A percentile compares a stretch with the other conserved stretches of the same genome.
phyloP scores from a whole-genome alignment of 192 early-diverging fungal genomes.

The Cetraspora pellucida region DNA sequence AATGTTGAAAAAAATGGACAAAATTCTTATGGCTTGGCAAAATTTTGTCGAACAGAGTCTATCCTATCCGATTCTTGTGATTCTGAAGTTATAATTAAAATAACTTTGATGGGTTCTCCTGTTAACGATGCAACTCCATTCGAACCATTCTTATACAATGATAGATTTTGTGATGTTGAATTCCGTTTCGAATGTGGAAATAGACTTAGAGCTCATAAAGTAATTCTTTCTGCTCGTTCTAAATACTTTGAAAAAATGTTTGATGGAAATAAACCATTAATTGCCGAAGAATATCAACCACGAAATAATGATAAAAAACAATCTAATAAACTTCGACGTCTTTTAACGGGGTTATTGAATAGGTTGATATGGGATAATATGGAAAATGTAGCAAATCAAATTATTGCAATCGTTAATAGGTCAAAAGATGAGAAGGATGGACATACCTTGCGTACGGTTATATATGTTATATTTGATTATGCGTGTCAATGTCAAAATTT shows the following conservation, averaged over 20 bases:
- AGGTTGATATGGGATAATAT: neutral
- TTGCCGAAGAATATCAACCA: constrained; percentile 1
- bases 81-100: neutral
- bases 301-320: neutral
- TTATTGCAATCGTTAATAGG: neutral
- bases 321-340: neutral
- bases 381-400: neutral
- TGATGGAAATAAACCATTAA: neutral
- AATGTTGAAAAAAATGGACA: neutral
- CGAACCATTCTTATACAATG: neutral
- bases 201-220: constrained; percentile 12
- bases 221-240: constrained; percentile 13
- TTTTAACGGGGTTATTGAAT: neutral
- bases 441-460: neutral
- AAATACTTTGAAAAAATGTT: constrained; percentile 20
- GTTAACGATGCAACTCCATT: neutral
- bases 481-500: neutral
- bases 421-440: neutral
- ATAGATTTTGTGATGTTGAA: constrained; percentile 26
- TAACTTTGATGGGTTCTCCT: neutral
- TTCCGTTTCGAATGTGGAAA: constrained; percentile 22
- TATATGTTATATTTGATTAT: neutral
- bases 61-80: neutral
- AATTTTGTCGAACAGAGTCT: neutral
- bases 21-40: neutral